Evolutionary conservation across 108 stramenopile species (phyloP), one percentile per base, ranked within the genome.

Genomic region (Halocafeteria seosinensis): DNA sequence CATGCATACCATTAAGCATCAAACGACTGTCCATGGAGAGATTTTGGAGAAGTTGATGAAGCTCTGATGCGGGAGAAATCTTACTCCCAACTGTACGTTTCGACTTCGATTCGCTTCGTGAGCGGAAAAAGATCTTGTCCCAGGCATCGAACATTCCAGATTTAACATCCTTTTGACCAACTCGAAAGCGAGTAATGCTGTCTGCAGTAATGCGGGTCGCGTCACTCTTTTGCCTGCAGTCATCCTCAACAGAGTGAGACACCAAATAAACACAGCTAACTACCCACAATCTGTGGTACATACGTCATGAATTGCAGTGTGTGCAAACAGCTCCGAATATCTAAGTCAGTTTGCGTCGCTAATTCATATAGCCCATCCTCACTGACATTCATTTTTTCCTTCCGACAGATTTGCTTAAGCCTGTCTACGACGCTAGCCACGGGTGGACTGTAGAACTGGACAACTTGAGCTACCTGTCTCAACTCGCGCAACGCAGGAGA

Each of bases 401-500:
- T 63, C 8, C 65, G 38, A 26, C 87, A 71, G 21, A 91, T 81
- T 23, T 85, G 78, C 27, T 80, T 80, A 21, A 97, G 85, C 31
- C 91, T 83, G 21, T 80, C 72, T 0, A 87, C 73, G 52, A 94
- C 64, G 23, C 91, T 77, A 32, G 78, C 55, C 0, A 82, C 74
- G 24, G 75, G 66, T 11, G 88, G 82, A 11, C 84, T 73, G 17
- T 70, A 58, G 55, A 92, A 87, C 63, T 85, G 78, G 60, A 94
- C 92, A 8, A 87, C 78, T 35, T 73, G 71, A 4, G 87, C 85
- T 53, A 76, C 84, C 0, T 85, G 83, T n/a, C 94, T 76, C 30
- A 98, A 76, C 11, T 87, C 83, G n/a, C 89, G 73, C n/a, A 98
- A 72, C 11, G 82, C 81, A 6, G 92, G 89, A 24, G 88, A 87